Base-by-base conservation (phyloP, 495 filamentous ascomycete genomes). In the Tricharina praecox region DNA sequence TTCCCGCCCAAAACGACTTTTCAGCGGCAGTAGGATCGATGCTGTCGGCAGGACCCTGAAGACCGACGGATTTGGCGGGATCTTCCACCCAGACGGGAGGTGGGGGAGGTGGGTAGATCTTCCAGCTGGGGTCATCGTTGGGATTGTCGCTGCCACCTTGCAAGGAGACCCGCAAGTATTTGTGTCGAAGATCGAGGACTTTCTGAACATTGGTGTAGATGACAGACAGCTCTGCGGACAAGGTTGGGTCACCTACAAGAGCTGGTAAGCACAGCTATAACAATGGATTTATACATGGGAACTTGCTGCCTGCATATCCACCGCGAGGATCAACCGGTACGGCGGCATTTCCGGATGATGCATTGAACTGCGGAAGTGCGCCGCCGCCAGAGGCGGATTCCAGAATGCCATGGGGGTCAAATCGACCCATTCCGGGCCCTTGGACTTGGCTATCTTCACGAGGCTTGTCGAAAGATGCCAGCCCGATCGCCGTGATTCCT, bases 191-290 rank as follows among this genome's bases (percentile, higher is more conserved):
- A 52, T 92, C 79, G 10, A 93, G 61, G 5, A 95, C 72, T 47
- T 76, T 78, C 61, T 85, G 78, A 47, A 96, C 81, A 54, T 87
- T 93, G 49, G 75, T 76, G 56, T 87, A 96, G 47, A 96, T 94
- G 13, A 72, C 72, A 54, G 70, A 73, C 44, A 97, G 63, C 63
- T 97, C 90, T 3, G 80, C 72, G 1, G 81, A 81, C 51, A 96
- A 77, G 39, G 78, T 70, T 26, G 78, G 71, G 47, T 82, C 78
- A 46, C 67, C 73, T 41, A 58, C 47, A 8, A 48, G 50, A 25
- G 47, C 52, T 38, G 48, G 40, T 25, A 25, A 43, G 19, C 40
- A 11, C 40, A 11, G 18, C 10, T 19, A 15, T 18, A 25, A 11
- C 23, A 10, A 24, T 25, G 11, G 20, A 43, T 11, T 1, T 24